These are phyloP conservation scores for Adiantum capillusveneris DNA, from an alignment of 75 land plant species.

Conservation along the genomic window DNA sequence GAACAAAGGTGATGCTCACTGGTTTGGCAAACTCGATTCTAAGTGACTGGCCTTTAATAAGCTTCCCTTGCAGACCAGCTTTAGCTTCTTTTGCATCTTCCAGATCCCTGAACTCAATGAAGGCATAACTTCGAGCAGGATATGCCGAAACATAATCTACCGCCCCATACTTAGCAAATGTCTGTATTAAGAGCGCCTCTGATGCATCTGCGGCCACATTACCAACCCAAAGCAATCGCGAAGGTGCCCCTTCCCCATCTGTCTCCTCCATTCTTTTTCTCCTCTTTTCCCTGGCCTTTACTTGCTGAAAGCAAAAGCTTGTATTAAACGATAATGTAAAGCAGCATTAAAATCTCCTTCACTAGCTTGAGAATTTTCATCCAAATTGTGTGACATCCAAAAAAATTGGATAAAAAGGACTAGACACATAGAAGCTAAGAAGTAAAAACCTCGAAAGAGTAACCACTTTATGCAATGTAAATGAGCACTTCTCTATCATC, in stretches of 20 bases:
- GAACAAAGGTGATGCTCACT: constrained; percentile 38
- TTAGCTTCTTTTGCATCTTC: constrained; percentile 74
- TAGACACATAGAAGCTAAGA: too few species aligned
- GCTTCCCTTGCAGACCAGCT: constrained; percentile 48
- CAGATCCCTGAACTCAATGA: constrained; percentile 52
- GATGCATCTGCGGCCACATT: constrained; percentile 43
- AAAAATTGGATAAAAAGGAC: too few species aligned
- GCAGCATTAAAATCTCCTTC: too few species aligned
- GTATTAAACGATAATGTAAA: too few species aligned
- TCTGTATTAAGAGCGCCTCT: constrained; percentile 46
- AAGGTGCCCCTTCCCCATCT: constrained; percentile 25
- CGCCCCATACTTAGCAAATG: constrained; percentile 51
- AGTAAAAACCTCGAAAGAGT: too few species aligned
- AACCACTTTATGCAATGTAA: too few species aligned
- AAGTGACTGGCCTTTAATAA: constrained; percentile 34
- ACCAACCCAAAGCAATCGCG: constrained; percentile 75
- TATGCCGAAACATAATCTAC: constrained; percentile 50
- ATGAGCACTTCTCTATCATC: too few species aligned
- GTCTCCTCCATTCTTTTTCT: not conserved
- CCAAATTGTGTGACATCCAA: too few species aligned
- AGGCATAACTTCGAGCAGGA: constrained; percentile 58
- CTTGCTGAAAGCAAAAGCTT: not conserved
- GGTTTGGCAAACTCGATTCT: constrained; percentile 79
- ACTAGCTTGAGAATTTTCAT: too few species aligned
- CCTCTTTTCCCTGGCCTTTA: not conserved